Conservation (phyloP, 2,329 filamentous ascomycete genomes). For the Colletotrichum melonis region DNA sequence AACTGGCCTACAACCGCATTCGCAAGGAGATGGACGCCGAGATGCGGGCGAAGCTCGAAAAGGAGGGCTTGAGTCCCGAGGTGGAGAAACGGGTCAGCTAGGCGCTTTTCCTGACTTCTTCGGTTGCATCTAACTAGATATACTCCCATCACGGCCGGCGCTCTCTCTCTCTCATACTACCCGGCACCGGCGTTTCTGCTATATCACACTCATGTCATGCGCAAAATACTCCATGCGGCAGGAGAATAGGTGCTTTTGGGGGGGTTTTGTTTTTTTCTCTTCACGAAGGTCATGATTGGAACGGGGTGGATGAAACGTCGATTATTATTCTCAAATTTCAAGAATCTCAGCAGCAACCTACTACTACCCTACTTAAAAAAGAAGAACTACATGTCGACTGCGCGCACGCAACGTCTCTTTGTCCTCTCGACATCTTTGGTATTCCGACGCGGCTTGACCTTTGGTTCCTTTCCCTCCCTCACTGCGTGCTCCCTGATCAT, state of each 20-base stretch:
- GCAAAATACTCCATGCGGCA: background rate
- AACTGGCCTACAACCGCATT: slow-evolving; percentile 84
- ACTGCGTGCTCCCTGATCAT: background rate
- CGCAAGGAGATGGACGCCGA: slow-evolving; percentile 73
- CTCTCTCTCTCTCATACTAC: background rate
- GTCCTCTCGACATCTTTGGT: slow-evolving; percentile 7
- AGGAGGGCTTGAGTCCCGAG: slow-evolving; percentile 53
- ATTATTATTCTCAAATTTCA: slow-evolving; percentile 30
- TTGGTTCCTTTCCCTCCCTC: background rate
- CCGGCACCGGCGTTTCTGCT: slow-evolving; percentile 13
- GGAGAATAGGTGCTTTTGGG: background rate
- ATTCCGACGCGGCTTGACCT: slow-evolving; percentile 1
- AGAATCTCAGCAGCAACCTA: slow-evolving; percentile 32
- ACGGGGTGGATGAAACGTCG: slow-evolving; percentile 29
- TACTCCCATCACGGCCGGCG: slow-evolving; percentile 15
- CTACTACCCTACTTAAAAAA: background rate
- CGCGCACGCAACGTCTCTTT: background rate
- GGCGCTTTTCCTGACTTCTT: slow-evolving; percentile 24
- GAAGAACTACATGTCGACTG: slow-evolving; percentile 12
- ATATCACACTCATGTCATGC: background rate
- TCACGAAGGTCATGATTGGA: slow-evolving; percentile 33
- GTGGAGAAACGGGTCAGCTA: slow-evolving; percentile 63
- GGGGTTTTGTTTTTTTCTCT: background rate
- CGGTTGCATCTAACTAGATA: slow-evolving; percentile 25
- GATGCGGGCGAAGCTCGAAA: slow-evolving; percentile 57